These are phyloP conservation scores for Ceratocystis colombiana DNA, from an alignment of 2,329 filamentous ascomycete species.

Conservation along the genomic window DNA sequence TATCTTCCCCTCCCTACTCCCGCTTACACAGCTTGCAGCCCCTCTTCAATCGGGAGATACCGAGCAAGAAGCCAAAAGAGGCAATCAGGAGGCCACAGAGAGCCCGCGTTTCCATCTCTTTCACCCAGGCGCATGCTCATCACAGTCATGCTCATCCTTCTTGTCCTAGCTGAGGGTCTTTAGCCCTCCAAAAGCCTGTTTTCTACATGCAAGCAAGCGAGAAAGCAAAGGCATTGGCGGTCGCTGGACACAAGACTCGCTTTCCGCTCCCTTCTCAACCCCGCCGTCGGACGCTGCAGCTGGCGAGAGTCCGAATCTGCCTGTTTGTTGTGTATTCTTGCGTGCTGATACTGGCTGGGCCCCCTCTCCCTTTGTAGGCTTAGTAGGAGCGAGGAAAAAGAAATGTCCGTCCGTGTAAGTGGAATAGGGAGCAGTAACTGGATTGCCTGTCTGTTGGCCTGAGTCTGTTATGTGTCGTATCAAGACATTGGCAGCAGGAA, in stretches of 20 bases:
- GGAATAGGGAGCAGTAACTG: no score
- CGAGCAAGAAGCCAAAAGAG: background rate
- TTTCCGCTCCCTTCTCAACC: background rate
- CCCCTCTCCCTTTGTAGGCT: background rate
- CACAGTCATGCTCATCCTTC: background rate
- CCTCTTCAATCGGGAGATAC: background rate
- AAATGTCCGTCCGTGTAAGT: no score
- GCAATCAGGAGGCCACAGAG: background rate
- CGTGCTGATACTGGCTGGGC: background rate
- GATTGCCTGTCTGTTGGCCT: background rate
- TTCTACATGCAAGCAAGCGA: background rate
- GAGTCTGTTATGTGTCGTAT: background rate
- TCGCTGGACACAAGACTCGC: background rate
- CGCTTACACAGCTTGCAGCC: background rate
- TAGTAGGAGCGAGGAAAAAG: background rate
- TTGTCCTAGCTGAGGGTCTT: background rate
- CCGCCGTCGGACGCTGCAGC: background rate
- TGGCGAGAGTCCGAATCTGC: slow-evolving; percentile 9
- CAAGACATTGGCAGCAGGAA: background rate
- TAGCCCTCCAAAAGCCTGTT: background rate
- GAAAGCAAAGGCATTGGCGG: no score
- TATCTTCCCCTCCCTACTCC: no score
- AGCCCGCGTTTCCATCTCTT: no score
- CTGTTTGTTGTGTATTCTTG: background rate
- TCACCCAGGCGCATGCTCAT: no score